Conservation (phyloP, 1,139 yeast genomes). For the Yarrowia galli region DNA sequence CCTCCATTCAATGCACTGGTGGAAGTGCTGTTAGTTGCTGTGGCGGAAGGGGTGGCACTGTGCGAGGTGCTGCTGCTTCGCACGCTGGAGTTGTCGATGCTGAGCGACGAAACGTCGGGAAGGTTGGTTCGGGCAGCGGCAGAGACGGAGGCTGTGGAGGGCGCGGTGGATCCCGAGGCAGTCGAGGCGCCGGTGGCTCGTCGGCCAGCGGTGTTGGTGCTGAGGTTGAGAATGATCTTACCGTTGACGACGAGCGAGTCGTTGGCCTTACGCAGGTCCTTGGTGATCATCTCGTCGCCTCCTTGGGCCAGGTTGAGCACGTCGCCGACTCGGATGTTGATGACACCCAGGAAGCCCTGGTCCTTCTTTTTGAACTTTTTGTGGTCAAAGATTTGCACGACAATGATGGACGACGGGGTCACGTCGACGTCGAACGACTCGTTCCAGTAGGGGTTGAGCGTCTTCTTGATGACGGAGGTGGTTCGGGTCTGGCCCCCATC, state of each 20-base stretch:
- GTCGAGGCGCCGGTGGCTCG: conserved; percentile 38
- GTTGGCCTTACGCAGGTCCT: conserved; percentile 89
- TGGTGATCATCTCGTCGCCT: conserved; percentile 81
- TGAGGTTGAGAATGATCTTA: conserved; percentile 69
- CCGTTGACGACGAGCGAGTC: conserved; percentile 94
- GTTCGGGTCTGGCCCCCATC: conserved; percentile 97
- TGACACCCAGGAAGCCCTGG: conserved; percentile 98
- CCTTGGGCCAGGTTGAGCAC: conserved; percentile 74
- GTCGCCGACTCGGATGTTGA: conserved; percentile 88
- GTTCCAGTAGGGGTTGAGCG: conserved; percentile 97
- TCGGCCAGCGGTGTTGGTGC: conserved; percentile 73
- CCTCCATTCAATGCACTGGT: conserved; percentile 41
- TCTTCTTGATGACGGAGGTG: conserved; percentile 90
- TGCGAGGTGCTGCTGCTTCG: conserved; percentile 34
- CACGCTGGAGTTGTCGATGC: conserved; percentile 36
- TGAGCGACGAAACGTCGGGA: conserved; percentile 37
- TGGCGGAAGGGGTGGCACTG: conserved; percentile 38
- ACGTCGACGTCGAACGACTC: conserved; percentile 84
- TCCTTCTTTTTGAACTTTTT: conserved; percentile 97
- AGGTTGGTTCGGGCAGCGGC: conserved; percentile 39
- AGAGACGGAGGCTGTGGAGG: conserved; percentile 40
- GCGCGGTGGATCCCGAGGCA: conserved; percentile 39
- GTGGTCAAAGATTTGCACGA: conserved; percentile 95
- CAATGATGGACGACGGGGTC: conserved; percentile 82
- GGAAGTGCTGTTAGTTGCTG: conserved; percentile 40